A percentile compares a stretch with the other conserved stretches of the same genome.
Evolutionary conservation across 176 grass and related monocot species (phyloP).

Genomic region (Tillandsia leiboldiana): DNA sequence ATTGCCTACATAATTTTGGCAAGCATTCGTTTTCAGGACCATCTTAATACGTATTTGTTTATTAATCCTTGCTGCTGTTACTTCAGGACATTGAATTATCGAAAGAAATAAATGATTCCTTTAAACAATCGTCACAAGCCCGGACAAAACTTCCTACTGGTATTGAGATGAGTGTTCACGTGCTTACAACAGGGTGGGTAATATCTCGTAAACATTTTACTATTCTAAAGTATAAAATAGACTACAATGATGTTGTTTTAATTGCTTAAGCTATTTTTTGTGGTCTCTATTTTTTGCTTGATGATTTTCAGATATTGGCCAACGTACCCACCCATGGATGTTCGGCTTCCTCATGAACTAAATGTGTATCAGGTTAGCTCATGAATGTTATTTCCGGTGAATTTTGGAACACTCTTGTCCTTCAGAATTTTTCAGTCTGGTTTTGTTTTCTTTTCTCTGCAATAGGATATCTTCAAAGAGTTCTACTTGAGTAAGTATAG

Average conservation of each 20-base stretch:
- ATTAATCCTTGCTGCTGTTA: slow-evolving; percentile 9
- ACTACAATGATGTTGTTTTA: neutral
- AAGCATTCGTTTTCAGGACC: neutral
- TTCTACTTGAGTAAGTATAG: slow-evolving; percentile 99
- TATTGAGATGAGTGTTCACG: slow-evolving; percentile 99
- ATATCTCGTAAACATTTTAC: neutral
- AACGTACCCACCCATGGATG: slow-evolving; percentile 97
- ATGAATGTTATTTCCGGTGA: slow-evolving; percentile 7
- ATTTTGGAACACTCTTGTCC: slow-evolving; percentile 10
- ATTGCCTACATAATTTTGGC: neutral
- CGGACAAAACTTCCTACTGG: slow-evolving; percentile 93
- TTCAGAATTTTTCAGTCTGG: slow-evolving; percentile 6
- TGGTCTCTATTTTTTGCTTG: neutral
- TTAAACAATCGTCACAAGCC: slow-evolving; percentile 97
- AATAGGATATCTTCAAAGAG: slow-evolving; percentile 99
- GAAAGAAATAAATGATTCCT: slow-evolving; percentile 99
- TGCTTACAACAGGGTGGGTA: slow-evolving; percentile 85
- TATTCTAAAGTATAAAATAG: neutral
- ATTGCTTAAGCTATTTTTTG: neutral
- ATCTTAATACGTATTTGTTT: neutral
- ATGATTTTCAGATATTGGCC: slow-evolving; percentile 87
- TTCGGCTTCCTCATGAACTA: slow-evolving; percentile 89
- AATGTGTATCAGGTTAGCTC: slow-evolving; percentile 93
- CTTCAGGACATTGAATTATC: slow-evolving; percentile 87
- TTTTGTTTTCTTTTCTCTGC: slow-evolving; percentile 9